These are phyloP conservation scores for Dactylellina leptospora DNA, from an alignment of 2,329 filamentous ascomycete species.

Conservation along the genomic window DNA sequence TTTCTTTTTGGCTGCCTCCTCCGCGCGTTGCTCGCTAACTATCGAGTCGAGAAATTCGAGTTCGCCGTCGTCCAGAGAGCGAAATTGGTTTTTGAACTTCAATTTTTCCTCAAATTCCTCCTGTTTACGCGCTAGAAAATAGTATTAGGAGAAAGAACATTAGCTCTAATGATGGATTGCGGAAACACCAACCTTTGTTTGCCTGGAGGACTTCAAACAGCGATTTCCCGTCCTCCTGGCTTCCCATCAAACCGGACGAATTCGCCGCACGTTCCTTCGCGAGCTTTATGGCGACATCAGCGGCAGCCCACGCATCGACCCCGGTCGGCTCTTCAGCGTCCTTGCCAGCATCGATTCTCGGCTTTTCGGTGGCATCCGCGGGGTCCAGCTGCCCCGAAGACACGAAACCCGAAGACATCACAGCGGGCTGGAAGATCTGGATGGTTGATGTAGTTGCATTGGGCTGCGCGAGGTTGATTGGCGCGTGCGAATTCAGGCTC, in stretches of 20 bases:
- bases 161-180: constrained; percentile 21
- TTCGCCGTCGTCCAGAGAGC: constrained; percentile 79
- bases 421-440: no score
- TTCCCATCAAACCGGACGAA: constrained; percentile 59
- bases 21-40: constrained; percentile 63
- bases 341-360: not conserved
- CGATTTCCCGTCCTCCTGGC: constrained; percentile 68
- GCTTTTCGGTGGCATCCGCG: constrained; percentile 9
- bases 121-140: constrained; percentile 74
- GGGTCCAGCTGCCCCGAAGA: constrained; percentile 55
- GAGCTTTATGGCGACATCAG: constrained; percentile 64
- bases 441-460: not conserved
- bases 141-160: constrained; percentile 23
- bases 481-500: constrained; percentile 23
- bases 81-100: constrained; percentile 78
- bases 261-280: constrained; percentile 67
- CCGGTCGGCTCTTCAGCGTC: constrained; percentile 11
- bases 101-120: constrained; percentile 80
- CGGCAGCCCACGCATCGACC: constrained; percentile 55
- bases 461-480: not conserved
- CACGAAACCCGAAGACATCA: constrained; percentile 58
- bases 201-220: constrained; percentile 80
- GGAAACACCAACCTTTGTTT: constrained; percentile 72
- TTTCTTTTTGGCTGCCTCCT: constrained; percentile 66
- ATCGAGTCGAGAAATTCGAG: constrained; percentile 76